Evolutionary conservation across 768 basidiomycete genomes (phyloP).

Genomic region (Strobilomyces confusus): DNA sequence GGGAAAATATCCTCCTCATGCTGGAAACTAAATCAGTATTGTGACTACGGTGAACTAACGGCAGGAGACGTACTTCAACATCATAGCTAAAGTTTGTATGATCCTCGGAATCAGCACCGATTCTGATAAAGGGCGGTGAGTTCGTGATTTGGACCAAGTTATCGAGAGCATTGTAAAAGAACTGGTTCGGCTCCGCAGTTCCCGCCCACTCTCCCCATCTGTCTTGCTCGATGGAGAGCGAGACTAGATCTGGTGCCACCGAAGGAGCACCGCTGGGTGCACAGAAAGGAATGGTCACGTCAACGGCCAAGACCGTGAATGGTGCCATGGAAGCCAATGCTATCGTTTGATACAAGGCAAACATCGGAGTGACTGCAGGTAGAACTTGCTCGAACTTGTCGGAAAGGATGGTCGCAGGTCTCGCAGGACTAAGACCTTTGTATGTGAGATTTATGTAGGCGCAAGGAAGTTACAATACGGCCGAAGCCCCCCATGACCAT

Average conservation of each 20-base stretch:
- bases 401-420: neutral
- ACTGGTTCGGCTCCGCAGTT: conserved; percentile 45
- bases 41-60: neutral
- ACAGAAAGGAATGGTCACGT: conserved; percentile 39
- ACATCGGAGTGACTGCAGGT: neutral
- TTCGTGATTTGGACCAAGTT: conserved; percentile 54
- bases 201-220: conserved; percentile 69
- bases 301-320: conserved; percentile 4
- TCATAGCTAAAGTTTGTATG: conserved; percentile 51
- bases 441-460: conserved; percentile 1
- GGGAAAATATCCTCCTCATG: conserved; percentile 50
- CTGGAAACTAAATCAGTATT: conserved; percentile 23
- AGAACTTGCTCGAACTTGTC: neutral
- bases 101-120: conserved; percentile 56
- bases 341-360: neutral
- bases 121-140: conserved; percentile 51
- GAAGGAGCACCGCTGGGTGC: conserved; percentile 34
- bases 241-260: conserved; percentile 47
- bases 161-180: conserved; percentile 56
- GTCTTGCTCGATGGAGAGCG: conserved; percentile 69
- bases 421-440: neutral
- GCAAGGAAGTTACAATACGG: neutral
- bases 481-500: neutral
- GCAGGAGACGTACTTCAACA: conserved; percentile 37
- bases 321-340: conserved; percentile 2